Base-by-base conservation (phyloP, 495 filamentous ascomycete species). In the Penicillium waksmanii region DNA sequence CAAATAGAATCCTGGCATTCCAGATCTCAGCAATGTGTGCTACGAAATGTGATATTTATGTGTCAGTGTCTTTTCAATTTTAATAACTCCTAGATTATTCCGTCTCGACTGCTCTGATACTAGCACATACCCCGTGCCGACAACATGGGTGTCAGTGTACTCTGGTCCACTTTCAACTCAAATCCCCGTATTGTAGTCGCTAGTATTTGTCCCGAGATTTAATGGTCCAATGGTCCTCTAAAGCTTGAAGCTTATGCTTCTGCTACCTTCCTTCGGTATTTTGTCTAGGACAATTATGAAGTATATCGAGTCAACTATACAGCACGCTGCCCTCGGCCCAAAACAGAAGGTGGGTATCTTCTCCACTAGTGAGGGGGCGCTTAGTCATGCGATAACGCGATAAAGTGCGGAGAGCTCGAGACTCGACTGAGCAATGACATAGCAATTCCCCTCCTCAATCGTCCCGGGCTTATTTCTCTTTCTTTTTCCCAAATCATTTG, bases 331-430 rank as follows among this genome's bases (percentile, higher is more conserved):
- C 5, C 8, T 31, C 9, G 17, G 15, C 42, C 42, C 42, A 19
- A 44, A 44, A 4, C 13, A 17, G 42, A 44, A 44, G 42, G 46
- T 48, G 46, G 46, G 15, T 48, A 48, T 11, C 21, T 27, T 43
- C 40, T 17, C 40, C 40, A 43, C n/a, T 17, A 17, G 53, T 27
- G 19, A 17, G 18, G 42, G n/a, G 12, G 7, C n/a, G 15, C 42
- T 64, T 61, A 66, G 63, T 65, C 64, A 66, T 25, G 53, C 55
- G 60, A 68, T 68, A 66, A 63, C 53, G 62, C 62, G 58, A 61
- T 61, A 55, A 58, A 57, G 55, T 66, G 61, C 58, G 64, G 60
- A 62, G 61, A 66, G 46, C 46, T 48, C 46, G 46, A 48, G 21
- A 31, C 42, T 44, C 3, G 12, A 12, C 12, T 9, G n/a, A 4